Conservation (phyloP, 1,284 basidiomycete genomes). For the Cutaneotrichosporon daszewskae region DNA sequence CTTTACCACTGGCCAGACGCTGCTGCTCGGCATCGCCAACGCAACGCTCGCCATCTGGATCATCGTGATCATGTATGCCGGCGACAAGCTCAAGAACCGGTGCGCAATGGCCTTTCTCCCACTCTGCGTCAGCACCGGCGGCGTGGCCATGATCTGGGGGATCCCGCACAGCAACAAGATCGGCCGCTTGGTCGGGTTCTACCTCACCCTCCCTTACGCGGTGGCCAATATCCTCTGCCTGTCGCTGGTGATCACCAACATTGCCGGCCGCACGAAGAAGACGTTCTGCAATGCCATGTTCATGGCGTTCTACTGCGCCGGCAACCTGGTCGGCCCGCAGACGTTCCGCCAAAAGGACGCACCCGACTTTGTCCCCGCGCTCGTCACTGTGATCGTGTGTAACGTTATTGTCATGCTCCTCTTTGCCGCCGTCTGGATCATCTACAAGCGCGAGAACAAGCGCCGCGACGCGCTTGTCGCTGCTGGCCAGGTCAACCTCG, state of each 20-base stretch:
- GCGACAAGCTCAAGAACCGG: constrained; percentile 4
- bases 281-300: constrained; percentile 13
- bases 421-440: not conserved
- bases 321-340: constrained; percentile 11
- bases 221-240: not conserved
- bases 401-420: not conserved
- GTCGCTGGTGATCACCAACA: constrained; percentile 5
- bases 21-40: constrained; percentile 21
- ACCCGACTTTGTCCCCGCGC: constrained; percentile 2
- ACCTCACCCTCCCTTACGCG: constrained; percentile 1
- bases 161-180: not conserved
- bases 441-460: not conserved
- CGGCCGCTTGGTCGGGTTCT: not conserved
- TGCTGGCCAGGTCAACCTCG: not conserved
- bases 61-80: not conserved
- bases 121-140: not conserved
- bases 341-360: constrained; percentile 5
- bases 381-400: not conserved
- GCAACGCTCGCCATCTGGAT: constrained; percentile 1
- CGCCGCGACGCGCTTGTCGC: not conserved
- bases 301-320: constrained; percentile 7
- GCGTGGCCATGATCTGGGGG: not conserved
- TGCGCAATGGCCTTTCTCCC: not conserved
- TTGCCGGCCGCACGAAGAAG: constrained; percentile 26
- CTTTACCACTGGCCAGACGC: constrained; percentile 19